Base-by-base conservation (phyloP, 805 yeast species). In the Myxozyma geophila region DNA sequence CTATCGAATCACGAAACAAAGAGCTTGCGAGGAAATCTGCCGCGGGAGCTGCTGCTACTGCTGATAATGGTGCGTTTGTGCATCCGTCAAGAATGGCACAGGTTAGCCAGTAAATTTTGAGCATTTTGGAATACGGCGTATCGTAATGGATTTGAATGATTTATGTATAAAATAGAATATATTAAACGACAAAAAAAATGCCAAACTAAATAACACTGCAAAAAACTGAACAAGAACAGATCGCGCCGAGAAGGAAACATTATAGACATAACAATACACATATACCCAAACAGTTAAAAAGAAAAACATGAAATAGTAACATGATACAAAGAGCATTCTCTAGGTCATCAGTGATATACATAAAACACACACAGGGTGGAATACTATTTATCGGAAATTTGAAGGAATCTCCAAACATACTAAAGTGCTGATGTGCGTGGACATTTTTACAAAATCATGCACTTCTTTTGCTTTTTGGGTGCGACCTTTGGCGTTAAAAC, bases 51-150 rank as follows among this genome's bases (percentile, higher is more conserved):
- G 41, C 47, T 12, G 23, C 43, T 28, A 12, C 37, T 21, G 56
- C n/a, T 8, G 55, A 56, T 19, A 17, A 12, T 5, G 54, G 51
- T 12, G 39, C 56, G 13, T 61, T 59, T 46, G 58, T 64, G 2
- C 95, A 89, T 74, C 95, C 95, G 1, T 84, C 87, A 8, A 81
- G 95, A 76, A 83, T 87, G 52, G 82, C 80, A 15, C 68, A 83
- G 70, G 76, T 85, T 70, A 74, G 74, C 41, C 72, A 51, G 48
- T 28, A 17, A 50, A 9, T 12, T 9, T 46, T n/a, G 43, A 23
- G 23, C 23, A 19, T 49, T 12, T 40, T 23, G 41, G 41, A 28
- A 28, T 28, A 37, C 9, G 35, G 43, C 36, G 36, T 43, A 56
- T 19, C 33, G 10, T 17, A 13, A n/a, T 19, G n/a, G 19, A 39